phyloP scores from a whole-genome alignment of 345 rosid genomes.

The Cardamine chenopodiifolia region DNA sequence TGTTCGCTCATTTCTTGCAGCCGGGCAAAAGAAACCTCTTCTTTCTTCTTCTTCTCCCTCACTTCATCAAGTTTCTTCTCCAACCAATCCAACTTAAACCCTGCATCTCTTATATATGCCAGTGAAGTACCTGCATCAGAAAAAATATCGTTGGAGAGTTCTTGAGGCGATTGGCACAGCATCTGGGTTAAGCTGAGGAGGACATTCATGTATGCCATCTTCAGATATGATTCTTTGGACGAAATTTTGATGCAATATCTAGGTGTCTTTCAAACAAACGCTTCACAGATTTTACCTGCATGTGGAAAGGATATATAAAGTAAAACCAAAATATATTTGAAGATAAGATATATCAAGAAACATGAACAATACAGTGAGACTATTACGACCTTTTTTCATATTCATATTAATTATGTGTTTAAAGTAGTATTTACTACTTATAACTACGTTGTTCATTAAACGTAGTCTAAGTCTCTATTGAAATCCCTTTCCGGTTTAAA shows the following conservation, averaged over 20 bases:
- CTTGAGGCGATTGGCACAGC: background rate
- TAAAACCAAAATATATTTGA: background rate
- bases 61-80: slow-evolving; percentile 24
- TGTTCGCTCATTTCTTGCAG: background rate
- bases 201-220: background rate
- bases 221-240: background rate
- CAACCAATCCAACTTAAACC: slow-evolving; percentile 27
- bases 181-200: background rate
- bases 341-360: too few species aligned
- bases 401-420: too few species aligned
- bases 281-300: background rate
- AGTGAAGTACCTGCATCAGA: background rate
- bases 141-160: background rate
- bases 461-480: too few species aligned
- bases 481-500: too few species aligned
- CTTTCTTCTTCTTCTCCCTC: slow-evolving; percentile 1
- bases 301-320: background rate
- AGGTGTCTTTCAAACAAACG: background rate
- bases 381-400: too few species aligned
- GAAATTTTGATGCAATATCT: background rate
- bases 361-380: too few species aligned
- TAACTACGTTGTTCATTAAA: too few species aligned
- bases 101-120: background rate
- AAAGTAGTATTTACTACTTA: too few species aligned
- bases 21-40: background rate